Conservation (phyloP, 352 stramenopile species). For the Saprolegnia diclina region DNA sequence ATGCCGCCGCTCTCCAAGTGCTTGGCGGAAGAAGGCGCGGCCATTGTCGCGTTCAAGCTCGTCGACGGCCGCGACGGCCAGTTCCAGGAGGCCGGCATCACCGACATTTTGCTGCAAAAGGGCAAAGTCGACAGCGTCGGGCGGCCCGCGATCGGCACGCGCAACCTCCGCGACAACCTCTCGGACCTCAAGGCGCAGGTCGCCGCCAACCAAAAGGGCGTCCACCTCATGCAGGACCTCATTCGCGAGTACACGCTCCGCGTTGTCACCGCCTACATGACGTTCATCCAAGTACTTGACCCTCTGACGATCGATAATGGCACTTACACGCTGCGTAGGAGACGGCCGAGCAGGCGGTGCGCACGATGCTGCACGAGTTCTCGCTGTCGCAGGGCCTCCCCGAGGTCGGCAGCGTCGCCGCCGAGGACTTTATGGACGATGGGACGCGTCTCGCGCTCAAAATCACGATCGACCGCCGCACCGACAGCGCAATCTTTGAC, state of each 20-base stretch:
- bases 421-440: slow-evolving; percentile 99
- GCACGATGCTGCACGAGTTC: slow-evolving; percentile 94
- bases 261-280: slow-evolving; percentile 97
- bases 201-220: slow-evolving; percentile 96
- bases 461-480: slow-evolving; percentile 92
- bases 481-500: slow-evolving; percentile 92
- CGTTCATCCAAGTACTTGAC: slow-evolving; percentile 90
- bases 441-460: slow-evolving; percentile 94
- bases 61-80: slow-evolving; percentile 88
- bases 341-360: slow-evolving; percentile 93
- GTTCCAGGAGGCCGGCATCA: slow-evolving; percentile 97
- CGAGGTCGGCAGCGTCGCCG: slow-evolving; percentile 81
- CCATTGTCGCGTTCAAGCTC: slow-evolving; percentile 99
- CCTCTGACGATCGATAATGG: not conserved
- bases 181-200: slow-evolving; percentile 97
- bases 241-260: slow-evolving; percentile 93
- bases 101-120: slow-evolving; percentile 92
- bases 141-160: slow-evolving; percentile 85
- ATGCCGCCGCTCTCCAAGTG: slow-evolving; percentile 95
- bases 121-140: slow-evolving; percentile 73
- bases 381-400: slow-evolving; percentile 68
- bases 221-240: slow-evolving; percentile 93
- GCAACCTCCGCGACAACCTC: slow-evolving; percentile 97
- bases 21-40: slow-evolving; percentile 96
- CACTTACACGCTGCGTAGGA: slow-evolving; percentile 27